Evolutionary conservation across 2,329 filamentous ascomycete genomes (phyloP), one percentile per base, ranked within the genome.

Genomic region (Cytospora schulzeri): DNA sequence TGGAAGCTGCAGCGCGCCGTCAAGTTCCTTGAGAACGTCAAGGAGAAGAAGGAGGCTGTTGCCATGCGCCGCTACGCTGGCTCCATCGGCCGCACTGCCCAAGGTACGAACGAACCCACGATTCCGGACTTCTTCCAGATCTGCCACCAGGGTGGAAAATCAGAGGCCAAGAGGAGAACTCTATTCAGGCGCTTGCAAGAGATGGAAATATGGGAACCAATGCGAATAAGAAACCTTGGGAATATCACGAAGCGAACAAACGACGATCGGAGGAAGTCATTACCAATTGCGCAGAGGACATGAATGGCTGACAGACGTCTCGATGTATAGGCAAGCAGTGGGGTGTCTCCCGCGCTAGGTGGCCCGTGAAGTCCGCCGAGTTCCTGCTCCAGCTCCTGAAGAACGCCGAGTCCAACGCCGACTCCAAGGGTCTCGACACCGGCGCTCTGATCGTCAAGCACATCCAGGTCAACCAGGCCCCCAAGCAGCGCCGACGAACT

Each of bases 381-480:
- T 97, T 96, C 88, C 88, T 99, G 71, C 89, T 97, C 82, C 91
- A 91, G 79, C 92, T 99, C 76, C 91, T 99, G 76, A 95, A 93
- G 88, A 97, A 97, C 84, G 93, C 93, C 73, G 93, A 96, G 87
- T 89, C 93, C 85, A 97, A 97, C 83, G 93, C 93, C 80, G 93
- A 97, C 76, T 91, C 91, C 81, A 97, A 97, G 88, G 93, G 93
- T 77, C 92, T 97, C 77, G 93, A 99, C 84, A 98, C 93, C 79
- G 90, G 89, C 84, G 96, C 96, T 88, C 87, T 99, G 79, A 84
- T 98, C 79, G 91, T 99, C 85, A 97, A 97, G 92, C 96, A 97
- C 91, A 99, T 99, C 85, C 95, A 99, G 87, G 95, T 99, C 88
- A 99, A 99, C 92, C 95, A 99, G 88, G 96, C 95, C 75, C 95